Base-by-base conservation (phyloP, 768 basidiomycete species). In the Phaeolepiota aurea region DNA sequence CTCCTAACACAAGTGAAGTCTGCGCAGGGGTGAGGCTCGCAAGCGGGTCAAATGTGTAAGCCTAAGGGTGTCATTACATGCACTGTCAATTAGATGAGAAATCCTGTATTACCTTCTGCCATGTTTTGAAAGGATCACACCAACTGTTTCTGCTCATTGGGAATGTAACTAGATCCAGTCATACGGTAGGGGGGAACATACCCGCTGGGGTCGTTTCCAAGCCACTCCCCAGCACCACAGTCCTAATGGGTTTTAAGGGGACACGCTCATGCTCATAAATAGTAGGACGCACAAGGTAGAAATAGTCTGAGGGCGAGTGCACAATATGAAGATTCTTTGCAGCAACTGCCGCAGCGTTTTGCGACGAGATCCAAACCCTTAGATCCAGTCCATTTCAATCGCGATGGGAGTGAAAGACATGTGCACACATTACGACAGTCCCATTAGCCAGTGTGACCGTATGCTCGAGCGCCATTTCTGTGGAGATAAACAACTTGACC, bases 61-160 rank as follows among this genome's bases (percentile, higher is more conserved):
- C 60, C 67, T 61, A 23, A n/a, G n/a, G 22, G 25, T n/a, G 25
- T n/a, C 25, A 28, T 28, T n/a, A n/a, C n/a, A n/a, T n/a, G n/a
- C n/a, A n/a, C n/a, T n/a, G n/a, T n/a, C n/a, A n/a, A n/a, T n/a
- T n/a, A 28, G 25, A n/a, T 7, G 25, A 28, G 25, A 7, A 28
- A n/a, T 28, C n/a, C 33, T 28, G 18, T 41, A 51, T 43, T 41
- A 82, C 81, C 60, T 76, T 72, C 52, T 82, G 77, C 86, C 86
- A 89, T 4, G 77, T 77, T 58, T 86, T 86, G 75, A 80, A 86
- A 0, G 82, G 81, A 49, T 81, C 80, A 51, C 81, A 85, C 80
- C 83, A 86, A 49, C 76, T 78, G 44, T 76, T 76, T 3, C 75
- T 71, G 39, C 41, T 15, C 34, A 48, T 5, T 9, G 15, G 21